Base-by-base conservation (phyloP, 108 stramenopile species). In the Chaetoceros tenuissimus region DNA sequence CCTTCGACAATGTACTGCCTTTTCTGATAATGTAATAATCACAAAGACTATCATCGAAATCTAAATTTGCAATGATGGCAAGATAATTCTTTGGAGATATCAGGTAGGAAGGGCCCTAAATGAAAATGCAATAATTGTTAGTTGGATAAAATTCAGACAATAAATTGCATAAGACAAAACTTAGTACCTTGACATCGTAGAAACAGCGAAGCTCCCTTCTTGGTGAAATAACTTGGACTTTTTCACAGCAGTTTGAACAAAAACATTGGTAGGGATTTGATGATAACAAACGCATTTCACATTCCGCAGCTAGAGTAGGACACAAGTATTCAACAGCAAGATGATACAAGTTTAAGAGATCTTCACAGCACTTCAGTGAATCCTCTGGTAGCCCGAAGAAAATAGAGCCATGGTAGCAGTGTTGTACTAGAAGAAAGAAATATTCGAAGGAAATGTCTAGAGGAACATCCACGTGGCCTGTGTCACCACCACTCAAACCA, bases 391-490 rank as follows among this genome's bases (percentile, higher is more conserved):
- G 74, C 0, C 80, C 80, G 44, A 55, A 65, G 21, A 48, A 53
- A 8, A 89, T 69, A 1, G 85, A 84, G 5, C 85, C 85, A 62
- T 84, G 82, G 59, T 90, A 86, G 31, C 75, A 66, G 48, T 90
- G 85, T 49, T 79, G 70, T 23, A 90, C 49, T 27, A 90, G 28
- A 55, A 66, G 68, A 29, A 43, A 50, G 19, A 60, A 64, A 7
- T 64, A 19, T 28, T 62, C 24, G 28, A 74, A 26, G 19, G 76
- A 55, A 24, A 85, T 56, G 20, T 69, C 77, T 43, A 85, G 45
- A 46, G 47, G 25, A 31, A 55, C 49, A 23, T 62, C 62, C 23
- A 54, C 40, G 28, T 7, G 26, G 27, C 19, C 51, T 20, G 24
- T 55, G 26, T 53, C 57, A 46, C 23, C 51, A 23, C 49, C 27